A percentile compares a stretch with the other conserved stretches of the same genome.
Conservation (phyloP, 306 rosid species). For the Prinsepia uniflora region DNA sequence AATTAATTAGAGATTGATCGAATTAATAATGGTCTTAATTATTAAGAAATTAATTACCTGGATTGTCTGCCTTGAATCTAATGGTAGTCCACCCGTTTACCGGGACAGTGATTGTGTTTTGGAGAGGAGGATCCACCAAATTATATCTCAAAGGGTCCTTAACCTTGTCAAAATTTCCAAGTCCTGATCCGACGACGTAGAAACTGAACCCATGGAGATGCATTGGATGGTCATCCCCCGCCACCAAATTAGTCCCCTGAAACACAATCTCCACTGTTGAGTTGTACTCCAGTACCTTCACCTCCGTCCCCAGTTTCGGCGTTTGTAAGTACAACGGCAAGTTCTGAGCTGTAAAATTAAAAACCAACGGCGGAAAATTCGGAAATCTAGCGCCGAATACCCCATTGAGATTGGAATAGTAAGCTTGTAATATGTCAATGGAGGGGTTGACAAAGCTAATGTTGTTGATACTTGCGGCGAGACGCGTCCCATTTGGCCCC, state of each 20-base stretch:
- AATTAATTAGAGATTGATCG: not conserved
- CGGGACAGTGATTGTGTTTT: constrained; percentile 30
- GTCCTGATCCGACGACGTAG: constrained; percentile 25
- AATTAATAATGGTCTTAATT: not conserved
- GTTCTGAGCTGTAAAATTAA: constrained; percentile 23
- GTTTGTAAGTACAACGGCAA: constrained; percentile 17
- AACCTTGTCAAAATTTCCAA: constrained; percentile 29
- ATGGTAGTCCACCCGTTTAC: constrained; percentile 26
- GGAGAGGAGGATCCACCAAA: constrained; percentile 32
- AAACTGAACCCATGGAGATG: constrained; percentile 35
- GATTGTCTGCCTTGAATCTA: constrained; percentile 33
- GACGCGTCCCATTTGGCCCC: constrained; percentile 27
- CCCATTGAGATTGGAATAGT: constrained; percentile 18
- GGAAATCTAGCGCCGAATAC: constrained; percentile 25
- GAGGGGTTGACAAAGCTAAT: constrained; percentile 29
- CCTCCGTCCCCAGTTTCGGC: constrained; percentile 21
- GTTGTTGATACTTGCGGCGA: constrained; percentile 30
- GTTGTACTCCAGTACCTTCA: constrained; percentile 28
- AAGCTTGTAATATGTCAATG: constrained; percentile 30
- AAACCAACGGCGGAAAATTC: constrained; percentile 15
- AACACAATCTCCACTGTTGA: constrained; percentile 29
- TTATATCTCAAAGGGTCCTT: constrained; percentile 29
- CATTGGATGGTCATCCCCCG: constrained; percentile 33
- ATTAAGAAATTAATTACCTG: constrained; percentile 13
- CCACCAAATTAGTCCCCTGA: constrained; percentile 31